Evolutionary conservation across 2,329 filamentous ascomycete species (phyloP).

Genomic region (Diaporthe helianthi): DNA sequence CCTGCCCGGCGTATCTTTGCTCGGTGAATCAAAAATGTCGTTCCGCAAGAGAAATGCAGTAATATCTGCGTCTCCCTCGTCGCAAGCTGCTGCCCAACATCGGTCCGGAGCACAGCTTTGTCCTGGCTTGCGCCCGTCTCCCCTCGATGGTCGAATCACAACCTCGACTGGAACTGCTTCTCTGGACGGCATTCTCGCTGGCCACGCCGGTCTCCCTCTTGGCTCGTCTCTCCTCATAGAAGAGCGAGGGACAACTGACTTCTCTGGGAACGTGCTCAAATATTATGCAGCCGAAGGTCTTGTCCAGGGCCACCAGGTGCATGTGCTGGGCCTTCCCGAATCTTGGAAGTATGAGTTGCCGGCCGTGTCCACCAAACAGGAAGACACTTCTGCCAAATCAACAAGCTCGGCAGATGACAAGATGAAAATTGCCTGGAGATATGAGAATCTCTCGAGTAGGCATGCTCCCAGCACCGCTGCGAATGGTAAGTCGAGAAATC

Average conservation of each 20-base stretch:
- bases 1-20: neutral
- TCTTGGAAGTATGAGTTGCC: slow-evolving; percentile 86
- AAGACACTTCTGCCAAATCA: slow-evolving; percentile 37
- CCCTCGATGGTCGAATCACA: slow-evolving; percentile 83
- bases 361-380: slow-evolving; percentile 63
- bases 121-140: slow-evolving; percentile 77
- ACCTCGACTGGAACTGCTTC: slow-evolving; percentile 92
- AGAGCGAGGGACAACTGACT: slow-evolving; percentile 93
- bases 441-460: slow-evolving; percentile 78
- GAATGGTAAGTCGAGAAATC: slow-evolving; percentile 35
- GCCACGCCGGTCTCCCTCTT: slow-evolving; percentile 83
- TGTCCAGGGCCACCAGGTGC: slow-evolving; percentile 87
- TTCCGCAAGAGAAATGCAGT: slow-evolving; percentile 65
- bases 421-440: slow-evolving; percentile 99
- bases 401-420: slow-evolving; percentile 61
- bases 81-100: slow-evolving; percentile 39
- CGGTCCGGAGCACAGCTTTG: slow-evolving; percentile 47
- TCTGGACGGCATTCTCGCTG: slow-evolving; percentile 83
- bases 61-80: slow-evolving; percentile 49
- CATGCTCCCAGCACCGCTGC: slow-evolving; percentile 29
- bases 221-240: slow-evolving; percentile 83
- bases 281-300: slow-evolving; percentile 95
- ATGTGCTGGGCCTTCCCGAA: slow-evolving; percentile 81
- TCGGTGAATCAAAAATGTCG: slow-evolving; percentile 51
- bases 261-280: slow-evolving; percentile 80